Evolutionary conservation across 805 yeast genomes (phyloP).

Genomic region (Lipomyces kockii): DNA sequence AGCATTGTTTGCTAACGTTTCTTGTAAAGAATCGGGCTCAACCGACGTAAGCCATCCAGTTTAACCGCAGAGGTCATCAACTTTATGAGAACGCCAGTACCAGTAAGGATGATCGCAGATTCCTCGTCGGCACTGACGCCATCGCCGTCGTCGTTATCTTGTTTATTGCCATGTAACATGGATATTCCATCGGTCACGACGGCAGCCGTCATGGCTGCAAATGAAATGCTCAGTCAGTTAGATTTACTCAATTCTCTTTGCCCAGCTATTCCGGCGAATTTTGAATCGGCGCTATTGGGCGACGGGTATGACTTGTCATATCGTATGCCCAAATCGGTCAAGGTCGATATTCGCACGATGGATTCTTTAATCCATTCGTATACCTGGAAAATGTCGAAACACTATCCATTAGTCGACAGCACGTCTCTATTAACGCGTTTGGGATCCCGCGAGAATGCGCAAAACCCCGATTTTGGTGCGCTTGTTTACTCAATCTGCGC

Average conservation of each 20-base stretch:
- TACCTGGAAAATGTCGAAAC: constrained; percentile 5
- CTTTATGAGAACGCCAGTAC: constrained; percentile 1
- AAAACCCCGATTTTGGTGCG: constrained; percentile 10
- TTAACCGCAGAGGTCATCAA: constrained; percentile 4
- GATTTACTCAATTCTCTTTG: constrained; percentile 3
- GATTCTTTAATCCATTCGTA: background rate
- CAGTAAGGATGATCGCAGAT: background rate
- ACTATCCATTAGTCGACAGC: constrained; percentile 9
- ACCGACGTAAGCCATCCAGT: background rate
- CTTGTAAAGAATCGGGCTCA: constrained; percentile 1
- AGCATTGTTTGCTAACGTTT: background rate
- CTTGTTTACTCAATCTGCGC: constrained; percentile 18
- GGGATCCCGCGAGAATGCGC: constrained; percentile 5
- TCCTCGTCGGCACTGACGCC: background rate
- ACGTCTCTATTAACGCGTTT: constrained; percentile 11
- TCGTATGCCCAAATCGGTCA: background rate
- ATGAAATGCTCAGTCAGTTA: background rate
- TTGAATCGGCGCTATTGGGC: constrained; percentile 2
- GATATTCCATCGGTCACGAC: constrained; percentile 8
- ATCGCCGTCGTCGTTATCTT: background rate
- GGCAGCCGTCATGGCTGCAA: no score
- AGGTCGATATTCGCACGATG: background rate
- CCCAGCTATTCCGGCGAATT: background rate
- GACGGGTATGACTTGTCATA: constrained; percentile 7
- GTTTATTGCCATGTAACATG: background rate